These are phyloP conservation scores for Sequoiadendron giganteum DNA, from an alignment of 75 land plant species.

Conservation along the genomic window DNA sequence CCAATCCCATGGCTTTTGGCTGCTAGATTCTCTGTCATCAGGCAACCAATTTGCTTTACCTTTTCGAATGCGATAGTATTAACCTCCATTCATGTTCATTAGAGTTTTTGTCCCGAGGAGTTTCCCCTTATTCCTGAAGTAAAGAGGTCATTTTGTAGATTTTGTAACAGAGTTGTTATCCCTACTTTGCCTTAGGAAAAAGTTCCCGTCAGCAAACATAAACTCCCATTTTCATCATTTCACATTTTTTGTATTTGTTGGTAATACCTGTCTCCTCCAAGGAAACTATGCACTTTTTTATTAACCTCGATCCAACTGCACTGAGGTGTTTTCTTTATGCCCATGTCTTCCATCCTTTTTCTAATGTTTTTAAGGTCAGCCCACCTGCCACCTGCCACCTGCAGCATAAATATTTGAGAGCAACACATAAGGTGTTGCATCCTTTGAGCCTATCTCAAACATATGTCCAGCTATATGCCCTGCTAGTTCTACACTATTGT, in stretches of 20 bases:
- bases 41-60: too few relatives aligned
- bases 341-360: not conserved
- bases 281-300: not conserved
- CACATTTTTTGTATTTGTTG: not conserved
- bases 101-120: too few relatives aligned
- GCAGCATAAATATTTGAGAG: too few relatives aligned
- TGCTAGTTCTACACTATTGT: constrained; percentile 35
- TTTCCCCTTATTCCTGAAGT: too few relatives aligned
- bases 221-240: not conserved
- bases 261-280: not conserved
- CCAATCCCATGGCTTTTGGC: too few relatives aligned
- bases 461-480: constrained; percentile 34
- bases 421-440: constrained; percentile 44
- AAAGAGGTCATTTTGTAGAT: too few relatives aligned
- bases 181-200: too few relatives aligned
- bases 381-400: constrained; percentile 42
- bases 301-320: not conserved
- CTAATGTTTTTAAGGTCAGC: constrained; percentile 31
- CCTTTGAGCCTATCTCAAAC: constrained; percentile 34
- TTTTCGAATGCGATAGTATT: too few relatives aligned
- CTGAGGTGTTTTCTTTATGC: not conserved
- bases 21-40: too few relatives aligned
- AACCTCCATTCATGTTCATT: too few relatives aligned
- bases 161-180: too few relatives aligned
- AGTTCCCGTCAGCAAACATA: too few relatives aligned